Evolutionary conservation across 176 grass and related monocot species (phyloP), one percentile per base, ranked within the genome.

Genomic region (Hsuehochloa calcarea): DNA sequence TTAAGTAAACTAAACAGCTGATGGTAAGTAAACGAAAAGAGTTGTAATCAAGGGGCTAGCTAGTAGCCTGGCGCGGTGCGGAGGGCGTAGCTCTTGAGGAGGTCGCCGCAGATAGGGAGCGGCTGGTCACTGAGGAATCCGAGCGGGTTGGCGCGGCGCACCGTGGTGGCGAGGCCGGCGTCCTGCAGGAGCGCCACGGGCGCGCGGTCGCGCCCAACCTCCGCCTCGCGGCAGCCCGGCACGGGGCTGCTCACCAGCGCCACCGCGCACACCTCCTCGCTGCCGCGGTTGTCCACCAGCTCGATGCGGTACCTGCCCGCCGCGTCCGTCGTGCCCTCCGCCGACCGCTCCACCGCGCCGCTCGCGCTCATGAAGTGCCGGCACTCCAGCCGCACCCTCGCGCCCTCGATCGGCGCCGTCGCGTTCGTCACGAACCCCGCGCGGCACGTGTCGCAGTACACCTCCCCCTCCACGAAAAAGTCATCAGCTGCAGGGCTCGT

Each of bases 401-500:
- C 88, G 49, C 84, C 84, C 19, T 76, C 31, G 72, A 90, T 90
- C 61, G 63, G 72, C 8, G 51, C 50, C 60, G 88, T 71, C 60
- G 23, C 84, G 27, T 73, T 90, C 16, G 88, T 87, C 65, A 78
- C 78, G 70, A 90, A 87, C 25, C 88, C 88, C 1, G 70, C 84
- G 0, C 78, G 88, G 66, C 88, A 90, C 3, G 88, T 90, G 82
- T 90, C 88, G 69, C 84, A 90, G 77, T 90, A 90, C 59, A 90
- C 88, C 45, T 73, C 68, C 1, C 88, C 88, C 70, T 90, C 83
- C 39, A 87, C 85, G 71, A 65, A 82, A 72, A 90, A 90, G 54
- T 85, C 77, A n/a, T 65, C 68, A 3, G 17, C 27, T 17, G 49
- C 49, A 6, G 49, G 49, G 49, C 49, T 51, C 11, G 49, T 6